A percentile compares a stretch with the other conserved stretches of the same genome.
Conservation (phyloP, 306 rosid species). For the Sophora flavescens region DNA sequence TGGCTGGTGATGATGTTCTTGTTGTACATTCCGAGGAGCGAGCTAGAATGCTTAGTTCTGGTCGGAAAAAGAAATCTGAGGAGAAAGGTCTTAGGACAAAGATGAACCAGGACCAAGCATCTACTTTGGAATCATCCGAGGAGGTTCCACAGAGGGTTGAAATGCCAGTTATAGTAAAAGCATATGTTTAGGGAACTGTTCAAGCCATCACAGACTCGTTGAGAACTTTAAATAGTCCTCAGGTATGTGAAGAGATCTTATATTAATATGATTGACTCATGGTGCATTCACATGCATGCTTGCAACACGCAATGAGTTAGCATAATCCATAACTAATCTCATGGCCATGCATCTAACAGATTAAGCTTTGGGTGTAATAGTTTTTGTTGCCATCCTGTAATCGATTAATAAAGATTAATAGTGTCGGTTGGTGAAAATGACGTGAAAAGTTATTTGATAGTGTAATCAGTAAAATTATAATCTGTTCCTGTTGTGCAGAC, state of each 20-base stretch:
- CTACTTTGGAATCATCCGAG: constrained; percentile 59
- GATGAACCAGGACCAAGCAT: constrained; percentile 55
- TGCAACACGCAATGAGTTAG: neutral
- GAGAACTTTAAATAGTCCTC: constrained; percentile 85
- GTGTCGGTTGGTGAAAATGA: constrained; percentile 23
- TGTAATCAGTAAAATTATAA: neutral
- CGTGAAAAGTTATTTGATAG: neutral
- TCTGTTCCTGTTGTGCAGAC: neutral
- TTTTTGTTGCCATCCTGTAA: neutral
- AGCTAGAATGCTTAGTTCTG: constrained; percentile 93
- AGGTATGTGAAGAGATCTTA: constrained; percentile 60
- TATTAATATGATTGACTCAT: constrained; percentile 16
- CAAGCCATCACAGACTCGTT: constrained; percentile 97
- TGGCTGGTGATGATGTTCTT: constrained; percentile 94
- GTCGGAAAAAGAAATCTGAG: constrained; percentile 84
- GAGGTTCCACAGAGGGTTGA: constrained; percentile 76
- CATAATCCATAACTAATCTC: constrained; percentile 1
- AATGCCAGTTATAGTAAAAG: constrained; percentile 92
- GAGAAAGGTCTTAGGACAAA: constrained; percentile 76
- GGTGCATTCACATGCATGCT: neutral
- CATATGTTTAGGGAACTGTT: constrained; percentile 97
- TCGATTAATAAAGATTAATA: neutral
- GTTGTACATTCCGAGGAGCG: constrained; percentile 94
- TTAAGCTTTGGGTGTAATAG: constrained; percentile 1
- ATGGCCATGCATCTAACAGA: constrained; percentile 5